phyloP scores from a whole-genome alignment of 2,329 filamentous ascomycete genomes.

The Exophiala alcalophila region DNA sequence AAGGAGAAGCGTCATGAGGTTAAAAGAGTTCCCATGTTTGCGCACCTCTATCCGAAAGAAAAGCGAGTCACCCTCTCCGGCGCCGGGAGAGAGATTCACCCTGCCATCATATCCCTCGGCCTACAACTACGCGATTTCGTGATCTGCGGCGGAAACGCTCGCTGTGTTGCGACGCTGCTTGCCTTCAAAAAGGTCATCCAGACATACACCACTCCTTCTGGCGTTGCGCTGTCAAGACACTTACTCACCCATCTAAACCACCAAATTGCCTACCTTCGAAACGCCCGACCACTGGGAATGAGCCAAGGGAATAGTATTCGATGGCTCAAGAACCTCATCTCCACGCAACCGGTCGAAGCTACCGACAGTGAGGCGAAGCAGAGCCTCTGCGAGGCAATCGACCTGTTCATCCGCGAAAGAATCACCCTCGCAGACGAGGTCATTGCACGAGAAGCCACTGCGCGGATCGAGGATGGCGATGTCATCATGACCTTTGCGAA shows the following conservation, averaged over 20 bases:
- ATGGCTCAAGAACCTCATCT: conserved; percentile 88
- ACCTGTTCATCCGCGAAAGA: conserved; percentile 85
- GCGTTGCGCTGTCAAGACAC: conserved; percentile 82
- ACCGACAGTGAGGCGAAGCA: conserved; percentile 80
- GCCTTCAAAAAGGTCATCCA: conserved; percentile 94
- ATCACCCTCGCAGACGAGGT: conserved; percentile 83
- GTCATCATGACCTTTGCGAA: conserved; percentile 84
- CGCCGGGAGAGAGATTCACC: conserved; percentile 72
- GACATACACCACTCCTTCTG: conserved; percentile 83
- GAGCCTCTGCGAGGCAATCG: conserved; percentile 73
- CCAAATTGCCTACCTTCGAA: conserved; percentile 91
- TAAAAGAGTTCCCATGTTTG: conserved; percentile 72
- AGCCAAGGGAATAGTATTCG: conserved; percentile 96
- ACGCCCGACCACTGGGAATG: conserved; percentile 82
- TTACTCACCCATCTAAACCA: conserved; percentile 89
- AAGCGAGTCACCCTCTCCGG: conserved; percentile 62
- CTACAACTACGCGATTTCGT: conserved; percentile 87
- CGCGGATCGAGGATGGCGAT: conserved; percentile 74
- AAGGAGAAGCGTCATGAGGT: conserved; percentile 39
- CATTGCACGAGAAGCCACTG: conserved; percentile 72
- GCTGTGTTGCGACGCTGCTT: conserved; percentile 80
- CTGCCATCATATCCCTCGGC: conserved; percentile 77
- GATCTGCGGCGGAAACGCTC: conserved; percentile 82
- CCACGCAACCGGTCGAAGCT: conserved; percentile 81
- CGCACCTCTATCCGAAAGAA: conserved; percentile 75